phyloP scores from a whole-genome alignment of 2,329 filamentous ascomycete species.

The Aspergillus pseudoviridinutans region DNA sequence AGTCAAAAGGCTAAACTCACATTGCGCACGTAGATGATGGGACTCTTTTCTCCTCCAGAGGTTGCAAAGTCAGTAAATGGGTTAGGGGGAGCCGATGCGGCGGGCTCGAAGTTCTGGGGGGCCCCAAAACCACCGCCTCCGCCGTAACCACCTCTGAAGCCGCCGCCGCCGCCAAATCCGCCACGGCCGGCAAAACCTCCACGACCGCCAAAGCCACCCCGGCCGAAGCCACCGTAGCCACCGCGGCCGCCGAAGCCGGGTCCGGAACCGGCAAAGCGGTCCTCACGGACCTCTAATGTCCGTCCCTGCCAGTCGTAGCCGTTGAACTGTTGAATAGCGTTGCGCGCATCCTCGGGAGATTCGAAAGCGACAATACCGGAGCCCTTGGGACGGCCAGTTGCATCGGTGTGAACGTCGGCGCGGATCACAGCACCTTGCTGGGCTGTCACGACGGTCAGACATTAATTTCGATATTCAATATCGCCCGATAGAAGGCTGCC shows the following conservation, averaged over 20 bases:
- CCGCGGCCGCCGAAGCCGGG: slow-evolving; percentile 42
- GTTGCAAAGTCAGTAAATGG: slow-evolving; percentile 92
- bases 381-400: slow-evolving; percentile 90
- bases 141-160: slow-evolving; percentile 48
- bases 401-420: slow-evolving; percentile 89
- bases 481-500: slow-evolving; percentile 10
- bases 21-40: slow-evolving; percentile 93
- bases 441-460: slow-evolving; percentile 28
- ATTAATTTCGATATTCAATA: slow-evolving; percentile 26
- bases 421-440: slow-evolving; percentile 75
- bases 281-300: slow-evolving; percentile 88
- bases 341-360: slow-evolving; percentile 87
- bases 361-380: slow-evolving; percentile 98
- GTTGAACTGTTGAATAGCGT: slow-evolving; percentile 95
- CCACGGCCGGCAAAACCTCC: slow-evolving; percentile 47
- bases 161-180: slow-evolving; percentile 48
- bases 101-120: slow-evolving; percentile 34
- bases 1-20: slow-evolving; percentile 55
- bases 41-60: slow-evolving; percentile 75
- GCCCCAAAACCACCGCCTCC: slow-evolving; percentile 49
- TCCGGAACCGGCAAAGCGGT: slow-evolving; percentile 73
- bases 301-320: slow-evolving; percentile 98
- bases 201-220: slow-evolving; percentile 43
- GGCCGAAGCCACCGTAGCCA: slow-evolving; percentile 37
- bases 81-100: slow-evolving; percentile 62